Evolutionary conservation across 345 rosid genomes (phyloP).

Genomic region (Salix exigua): DNA sequence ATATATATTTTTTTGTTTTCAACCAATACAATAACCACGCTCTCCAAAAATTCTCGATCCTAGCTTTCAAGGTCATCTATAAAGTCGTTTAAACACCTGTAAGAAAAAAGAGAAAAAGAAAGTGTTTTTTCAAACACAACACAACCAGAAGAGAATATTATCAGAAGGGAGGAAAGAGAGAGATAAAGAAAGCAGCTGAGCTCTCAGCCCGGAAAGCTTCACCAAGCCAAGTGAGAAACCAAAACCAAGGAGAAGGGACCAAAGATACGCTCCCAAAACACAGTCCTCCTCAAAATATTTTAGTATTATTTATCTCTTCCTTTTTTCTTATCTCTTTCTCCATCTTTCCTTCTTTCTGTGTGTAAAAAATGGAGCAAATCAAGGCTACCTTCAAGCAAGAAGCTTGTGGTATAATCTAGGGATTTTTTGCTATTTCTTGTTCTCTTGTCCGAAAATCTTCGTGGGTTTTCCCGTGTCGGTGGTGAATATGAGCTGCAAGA

Average conservation of each 20-base stretch:
- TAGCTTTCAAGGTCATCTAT: no score
- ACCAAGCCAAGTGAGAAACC: not conserved
- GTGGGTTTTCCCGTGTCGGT: not conserved
- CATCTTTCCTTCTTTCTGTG: not conserved
- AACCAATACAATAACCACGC: no score
- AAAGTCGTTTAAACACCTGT: not conserved
- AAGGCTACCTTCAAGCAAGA: slow-evolving; percentile 38
- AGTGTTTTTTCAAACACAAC: slow-evolving; percentile 12
- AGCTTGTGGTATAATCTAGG: slow-evolving; percentile 42
- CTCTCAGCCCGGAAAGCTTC: slow-evolving; percentile 13
- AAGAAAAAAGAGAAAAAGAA: no score
- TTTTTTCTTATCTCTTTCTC: not conserved
- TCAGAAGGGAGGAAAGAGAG: not conserved
- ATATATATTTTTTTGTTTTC: no score
- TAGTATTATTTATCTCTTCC: not conserved
- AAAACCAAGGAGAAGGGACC: not conserved
- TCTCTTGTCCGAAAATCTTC: not conserved
- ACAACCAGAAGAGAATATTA: not conserved
- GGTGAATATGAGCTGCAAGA: slow-evolving; percentile 54
- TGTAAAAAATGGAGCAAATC: slow-evolving; percentile 48
- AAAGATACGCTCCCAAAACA: not conserved
- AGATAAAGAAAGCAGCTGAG: not conserved
- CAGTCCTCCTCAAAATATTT: not conserved
- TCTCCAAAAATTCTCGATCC: no score
- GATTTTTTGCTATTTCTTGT: no score